Evolutionary conservation across 345 rosid species (phyloP).

Genomic region (Carallia pectinifolia): DNA sequence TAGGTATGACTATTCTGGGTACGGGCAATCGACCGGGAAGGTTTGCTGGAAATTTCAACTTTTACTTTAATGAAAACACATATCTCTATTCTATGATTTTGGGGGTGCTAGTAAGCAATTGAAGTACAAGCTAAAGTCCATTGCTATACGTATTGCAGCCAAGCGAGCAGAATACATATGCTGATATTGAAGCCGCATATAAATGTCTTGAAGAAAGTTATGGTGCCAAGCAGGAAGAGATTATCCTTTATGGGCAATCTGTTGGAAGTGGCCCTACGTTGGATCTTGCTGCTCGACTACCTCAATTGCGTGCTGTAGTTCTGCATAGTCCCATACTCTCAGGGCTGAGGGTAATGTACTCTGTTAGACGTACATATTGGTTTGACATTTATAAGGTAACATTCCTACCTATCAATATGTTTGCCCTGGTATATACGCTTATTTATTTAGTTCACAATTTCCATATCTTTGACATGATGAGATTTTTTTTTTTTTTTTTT

Average conservation of each 20-base stretch:
- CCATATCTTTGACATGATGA: background rate
- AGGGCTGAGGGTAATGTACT: conserved; percentile 95
- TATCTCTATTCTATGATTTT: background rate
- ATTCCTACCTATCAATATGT: background rate
- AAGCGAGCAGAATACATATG: conserved; percentile 85
- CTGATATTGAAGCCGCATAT: conserved; percentile 92
- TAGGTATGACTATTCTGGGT: conserved; percentile 96
- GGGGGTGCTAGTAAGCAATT: background rate
- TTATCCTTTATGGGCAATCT: conserved; percentile 94
- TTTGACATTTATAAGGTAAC: conserved; percentile 94
- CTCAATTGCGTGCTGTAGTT: conserved; percentile 77
- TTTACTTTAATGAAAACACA: background rate
- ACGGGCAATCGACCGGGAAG: conserved; percentile 96
- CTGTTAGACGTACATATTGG: conserved; percentile 85
- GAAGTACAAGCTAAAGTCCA: conserved; percentile 10
- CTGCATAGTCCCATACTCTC: conserved; percentile 96
- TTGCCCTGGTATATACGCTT: background rate
- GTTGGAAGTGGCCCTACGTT: conserved; percentile 97
- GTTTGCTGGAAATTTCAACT: conserved; percentile 33
- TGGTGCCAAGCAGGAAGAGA: conserved; percentile 81
- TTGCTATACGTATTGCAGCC: conserved; percentile 51
- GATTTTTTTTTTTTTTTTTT: conserved; percentile 3
- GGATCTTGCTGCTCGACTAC: conserved; percentile 74
- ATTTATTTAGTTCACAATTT: background rate
- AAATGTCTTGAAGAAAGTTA: conserved; percentile 87